Percentiles rank a stretch among this genome's conserved stretches.
Evolutionary conservation across 345 rosid genomes (phyloP).

Genomic region (Linum trigynum): DNA sequence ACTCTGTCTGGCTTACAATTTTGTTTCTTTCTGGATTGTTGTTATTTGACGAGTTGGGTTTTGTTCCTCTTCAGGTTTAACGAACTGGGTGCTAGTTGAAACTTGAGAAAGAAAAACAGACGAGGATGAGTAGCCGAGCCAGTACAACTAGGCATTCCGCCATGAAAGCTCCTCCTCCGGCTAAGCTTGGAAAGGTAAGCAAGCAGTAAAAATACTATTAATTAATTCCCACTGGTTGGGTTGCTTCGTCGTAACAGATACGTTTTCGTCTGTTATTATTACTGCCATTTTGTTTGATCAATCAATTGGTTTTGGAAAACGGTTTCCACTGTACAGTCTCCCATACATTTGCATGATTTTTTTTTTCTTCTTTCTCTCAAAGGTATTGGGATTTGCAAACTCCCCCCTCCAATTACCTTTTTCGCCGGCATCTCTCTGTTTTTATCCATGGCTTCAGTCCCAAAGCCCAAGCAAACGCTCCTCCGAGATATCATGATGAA

Average conservation of each 20-base stretch:
- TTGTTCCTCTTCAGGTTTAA: constrained; percentile 4
- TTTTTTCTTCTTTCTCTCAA: not conserved
- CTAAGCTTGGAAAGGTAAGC: constrained; percentile 38
- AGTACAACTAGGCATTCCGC: constrained; percentile 25
- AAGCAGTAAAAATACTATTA: constrained; percentile 12
- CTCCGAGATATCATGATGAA: constrained; percentile 14
- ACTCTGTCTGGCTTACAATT: not conserved
- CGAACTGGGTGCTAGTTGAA: constrained; percentile 1
- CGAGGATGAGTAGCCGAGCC: constrained; percentile 30
- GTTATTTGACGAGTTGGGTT: not conserved
- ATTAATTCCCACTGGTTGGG: constrained; percentile 3
- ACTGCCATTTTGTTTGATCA: not conserved
- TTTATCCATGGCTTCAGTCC: constrained; percentile 10
- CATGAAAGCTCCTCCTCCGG: constrained; percentile 13
- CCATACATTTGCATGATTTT: no score
- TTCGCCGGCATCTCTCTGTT: no score
- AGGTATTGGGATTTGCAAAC: not conserved
- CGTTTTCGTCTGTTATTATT: constrained; percentile 2
- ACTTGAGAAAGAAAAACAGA: not conserved
- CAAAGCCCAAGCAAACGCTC: constrained; percentile 21
- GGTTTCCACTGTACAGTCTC: constrained; percentile 16
- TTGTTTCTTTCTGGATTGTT: constrained; percentile 1
- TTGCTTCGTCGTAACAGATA: not conserved
- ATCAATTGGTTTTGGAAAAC: constrained; percentile 15
- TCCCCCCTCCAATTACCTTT: no score